Percentiles rank a stretch among this genome's conserved stretches.
phyloP scores from a whole-genome alignment of 2,329 filamentous ascomycete genomes.

The Cercospora sp. region DNA sequence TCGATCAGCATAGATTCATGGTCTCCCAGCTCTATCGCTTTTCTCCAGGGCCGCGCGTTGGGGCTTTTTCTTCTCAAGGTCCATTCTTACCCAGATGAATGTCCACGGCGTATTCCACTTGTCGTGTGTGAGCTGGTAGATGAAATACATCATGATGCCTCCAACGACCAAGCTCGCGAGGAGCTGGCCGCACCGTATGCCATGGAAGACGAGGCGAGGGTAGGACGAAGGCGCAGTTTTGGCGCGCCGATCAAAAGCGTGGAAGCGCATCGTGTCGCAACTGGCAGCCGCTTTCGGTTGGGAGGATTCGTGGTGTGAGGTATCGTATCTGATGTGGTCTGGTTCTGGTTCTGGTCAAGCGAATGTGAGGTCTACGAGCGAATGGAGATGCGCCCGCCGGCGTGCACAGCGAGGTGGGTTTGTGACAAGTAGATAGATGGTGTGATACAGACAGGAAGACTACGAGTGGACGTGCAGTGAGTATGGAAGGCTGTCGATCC shows the following conservation, averaged over 20 bases:
- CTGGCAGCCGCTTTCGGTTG: not conserved
- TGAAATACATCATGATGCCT: conserved; percentile 57
- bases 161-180: conserved; percentile 52
- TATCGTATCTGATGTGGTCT: not conserved
- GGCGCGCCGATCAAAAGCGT: conserved; percentile 32
- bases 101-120: conserved; percentile 58
- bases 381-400: not conserved
- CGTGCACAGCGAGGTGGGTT: not conserved
- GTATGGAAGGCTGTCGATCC: not conserved
- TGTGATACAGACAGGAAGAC: not conserved
- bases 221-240: conserved; percentile 49
- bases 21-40: not conserved
- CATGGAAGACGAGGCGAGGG: conserved; percentile 47
- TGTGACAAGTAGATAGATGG: not conserved
- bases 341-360: conserved; percentile 1
- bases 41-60: not conserved
- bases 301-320: not conserved
- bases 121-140: conserved; percentile 54
- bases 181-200: conserved; percentile 44
- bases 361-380: not conserved
- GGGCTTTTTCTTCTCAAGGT: not conserved
- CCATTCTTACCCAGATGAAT: conserved; percentile 55
- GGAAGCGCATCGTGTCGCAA: conserved; percentile 15
- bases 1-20: not conserved
- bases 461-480: not conserved